Evolutionary conservation across 2,329 filamentous ascomycete species (phyloP), one percentile per base, ranked within the genome.

Genomic region (Aspergillus novofumigatus): DNA sequence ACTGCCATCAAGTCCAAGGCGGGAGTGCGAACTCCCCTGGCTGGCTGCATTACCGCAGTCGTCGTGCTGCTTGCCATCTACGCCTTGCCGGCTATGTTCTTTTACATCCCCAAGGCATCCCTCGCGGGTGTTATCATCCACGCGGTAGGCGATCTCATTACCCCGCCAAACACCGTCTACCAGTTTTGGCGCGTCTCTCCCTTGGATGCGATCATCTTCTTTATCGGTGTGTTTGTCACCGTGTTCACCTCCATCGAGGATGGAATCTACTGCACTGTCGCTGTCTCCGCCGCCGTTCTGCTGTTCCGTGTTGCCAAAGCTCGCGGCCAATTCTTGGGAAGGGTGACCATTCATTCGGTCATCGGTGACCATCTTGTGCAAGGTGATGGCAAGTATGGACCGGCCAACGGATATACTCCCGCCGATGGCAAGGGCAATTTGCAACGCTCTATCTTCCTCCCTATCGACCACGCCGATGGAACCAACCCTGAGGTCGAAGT

Each of bases 1-100:
- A 97, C 94, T 28, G 93, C 94, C 53, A 97, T 97, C 77, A 96
- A 97, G 75, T 94, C 93, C 4, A 97, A 97, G 76, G 92, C 94
- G 51, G 94, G 94, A 68, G 93, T 97, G 3, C 86, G 91, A 25
- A 97, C 92, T 0, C 93, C 93, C 1, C 86, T 96, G 55, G 92
- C 91, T 17, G 93, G 94, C 76, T 83, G 96, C 45, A 90, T 97
- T 62, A 97, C 92, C 7, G 92, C 90, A 0, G 54, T 89, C 14
- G 83, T 97, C 14, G 93, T 97, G 3, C 82, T 97, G 0, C 79
- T 97, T 8, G 92, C 94, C 38, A 91, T 96, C 61, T 97, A 97
- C 68, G 90, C 90, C 10, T 78, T 97, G 51, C 88, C 93, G 0
- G 86, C 88, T 0, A 87, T 97, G 28, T 97, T 97, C 81, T 97